Base-by-base conservation (phyloP, 371 early-diverging fungal genomes). In the Mortierella sp. region DNA sequence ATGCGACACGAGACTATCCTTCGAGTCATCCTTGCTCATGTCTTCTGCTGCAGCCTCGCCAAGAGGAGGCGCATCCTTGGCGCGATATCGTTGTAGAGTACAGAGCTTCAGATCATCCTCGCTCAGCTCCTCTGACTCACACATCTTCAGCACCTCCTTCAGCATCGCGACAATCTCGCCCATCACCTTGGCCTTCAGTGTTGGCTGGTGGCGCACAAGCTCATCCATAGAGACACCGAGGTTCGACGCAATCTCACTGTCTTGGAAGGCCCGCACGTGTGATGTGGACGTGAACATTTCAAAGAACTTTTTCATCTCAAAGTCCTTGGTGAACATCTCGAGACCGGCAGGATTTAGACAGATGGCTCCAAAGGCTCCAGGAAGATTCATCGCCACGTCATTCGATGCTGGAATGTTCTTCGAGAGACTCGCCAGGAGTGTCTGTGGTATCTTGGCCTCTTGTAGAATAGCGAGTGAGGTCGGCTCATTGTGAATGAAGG, bases 401-500 rank as follows among this genome's bases (percentile, higher is more conserved):
- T 88, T 89, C 60, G 87, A 92, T 56, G 80, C 82, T 11, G 91
- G 96, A 37, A 94, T 81, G 30, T 89, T 88, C 17, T 66, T 67
- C 21, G 83, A 79, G 19, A 95, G 82, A 26, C 91, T 86, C 4
- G 82, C 80, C 28, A 98, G 82, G 71, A 99, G 91, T 2, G 89
- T 84, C 50, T 95, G 92, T 1, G 97, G 97, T 30, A 98, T 78
- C 43, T 89, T 84, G 6, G 89, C 84, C 79, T 98, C 98, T 79
- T 98, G 98, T 42, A 98, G 81, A 52, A 99, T 94, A 1, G 93
- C 70, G 19, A 98, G 80, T 4, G 90, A 92, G 0, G 98, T 97
- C 0, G 99, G 98, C 64, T 99, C 99, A 69, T 96, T 97, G 79
- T 99, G 98, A 42, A 99, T 94, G 63, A 99, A 93, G 7, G 95